Percentiles rank a stretch among this genome's conserved stretches.
phyloP scores from a whole-genome alignment of 164 flowering plant genomes.

The Chimonanthus salicifolius region DNA sequence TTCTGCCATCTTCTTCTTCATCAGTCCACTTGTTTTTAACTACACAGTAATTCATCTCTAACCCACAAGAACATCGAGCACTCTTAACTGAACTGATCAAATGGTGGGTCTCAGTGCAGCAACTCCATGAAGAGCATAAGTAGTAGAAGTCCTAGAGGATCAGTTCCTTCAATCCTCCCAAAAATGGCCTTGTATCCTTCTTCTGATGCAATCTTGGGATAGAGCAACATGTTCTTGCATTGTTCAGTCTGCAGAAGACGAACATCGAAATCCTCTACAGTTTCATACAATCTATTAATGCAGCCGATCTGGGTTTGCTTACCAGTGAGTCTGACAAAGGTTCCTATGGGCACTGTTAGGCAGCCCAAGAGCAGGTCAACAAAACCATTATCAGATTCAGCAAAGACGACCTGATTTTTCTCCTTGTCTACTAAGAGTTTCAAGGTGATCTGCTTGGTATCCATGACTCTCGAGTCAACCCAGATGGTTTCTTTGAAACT shows the following conservation, averaged over 20 bases:
- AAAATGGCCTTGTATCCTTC: too few relatives aligned
- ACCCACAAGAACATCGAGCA: conserved; percentile 1
- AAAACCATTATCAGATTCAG: conserved; percentile 7
- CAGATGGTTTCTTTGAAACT: background rate
- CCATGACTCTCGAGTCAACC: background rate
- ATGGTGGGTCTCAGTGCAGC: background rate
- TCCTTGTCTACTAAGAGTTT: conserved; percentile 14
- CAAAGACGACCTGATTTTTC: conserved; percentile 7
- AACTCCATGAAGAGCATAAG: background rate
- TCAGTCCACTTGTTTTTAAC: background rate
- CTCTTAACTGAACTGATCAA: background rate
- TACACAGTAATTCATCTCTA: background rate
- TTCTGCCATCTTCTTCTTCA: too few relatives aligned
- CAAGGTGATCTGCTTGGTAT: conserved; percentile 2
- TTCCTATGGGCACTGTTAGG: conserved; percentile 7
- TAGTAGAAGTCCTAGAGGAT: background rate
- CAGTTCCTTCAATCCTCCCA: too few relatives aligned
- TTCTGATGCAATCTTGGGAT: background rate
- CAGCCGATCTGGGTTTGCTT: background rate
- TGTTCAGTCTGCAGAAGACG: background rate
- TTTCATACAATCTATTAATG: conserved; percentile 6
- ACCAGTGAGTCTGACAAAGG: background rate
- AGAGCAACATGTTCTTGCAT: conserved; percentile 2
- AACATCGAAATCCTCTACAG: conserved; percentile 6
- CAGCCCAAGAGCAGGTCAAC: conserved; percentile 16